These are phyloP conservation scores for Chlorella sp. DNA, from an alignment of 139 green algal species.

Conservation along the genomic window DNA sequence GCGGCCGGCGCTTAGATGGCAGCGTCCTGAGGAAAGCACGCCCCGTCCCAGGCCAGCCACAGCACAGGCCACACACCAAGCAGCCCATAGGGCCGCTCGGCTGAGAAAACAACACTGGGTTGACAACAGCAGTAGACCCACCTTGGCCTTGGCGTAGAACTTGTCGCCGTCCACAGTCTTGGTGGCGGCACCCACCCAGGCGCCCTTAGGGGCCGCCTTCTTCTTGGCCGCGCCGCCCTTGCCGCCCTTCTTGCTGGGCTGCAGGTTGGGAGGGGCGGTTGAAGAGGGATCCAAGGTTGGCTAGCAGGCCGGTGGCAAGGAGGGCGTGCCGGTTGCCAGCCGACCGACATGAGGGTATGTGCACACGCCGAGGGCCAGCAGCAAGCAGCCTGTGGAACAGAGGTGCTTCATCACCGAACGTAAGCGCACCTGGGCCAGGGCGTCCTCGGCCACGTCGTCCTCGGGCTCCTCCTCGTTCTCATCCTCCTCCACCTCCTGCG, in stretches of 20 bases:
- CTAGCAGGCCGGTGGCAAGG: not conserved
- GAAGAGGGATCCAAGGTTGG: not conserved
- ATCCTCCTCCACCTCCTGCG: constrained; percentile 76
- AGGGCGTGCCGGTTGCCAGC: no score
- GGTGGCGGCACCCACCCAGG: constrained; percentile 44
- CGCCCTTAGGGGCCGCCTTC: constrained; percentile 10
- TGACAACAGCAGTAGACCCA: no score
- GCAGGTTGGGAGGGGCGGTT: not conserved
- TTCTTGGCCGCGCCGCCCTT: constrained; percentile 30
- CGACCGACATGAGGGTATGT: no score
- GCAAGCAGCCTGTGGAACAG: no score
- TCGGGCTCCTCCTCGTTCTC: constrained; percentile 77
- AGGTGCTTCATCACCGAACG: no score
- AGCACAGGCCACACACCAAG: no score
- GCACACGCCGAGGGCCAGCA: no score
- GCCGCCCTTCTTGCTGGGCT: constrained; percentile 10
- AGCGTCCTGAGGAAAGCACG: no score
- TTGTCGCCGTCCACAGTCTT: constrained; percentile 36
- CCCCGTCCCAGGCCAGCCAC: no score
- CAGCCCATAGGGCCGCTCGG: no score
- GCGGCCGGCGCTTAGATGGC: no score
- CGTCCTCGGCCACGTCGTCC: constrained; percentile 60
- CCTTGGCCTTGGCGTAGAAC: constrained; percentile 46
- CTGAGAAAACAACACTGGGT: no score
- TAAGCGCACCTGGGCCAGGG: constrained; percentile 49